phyloP scores from a whole-genome alignment of 441 rosid genomes.

The Gossypium laxum region DNA sequence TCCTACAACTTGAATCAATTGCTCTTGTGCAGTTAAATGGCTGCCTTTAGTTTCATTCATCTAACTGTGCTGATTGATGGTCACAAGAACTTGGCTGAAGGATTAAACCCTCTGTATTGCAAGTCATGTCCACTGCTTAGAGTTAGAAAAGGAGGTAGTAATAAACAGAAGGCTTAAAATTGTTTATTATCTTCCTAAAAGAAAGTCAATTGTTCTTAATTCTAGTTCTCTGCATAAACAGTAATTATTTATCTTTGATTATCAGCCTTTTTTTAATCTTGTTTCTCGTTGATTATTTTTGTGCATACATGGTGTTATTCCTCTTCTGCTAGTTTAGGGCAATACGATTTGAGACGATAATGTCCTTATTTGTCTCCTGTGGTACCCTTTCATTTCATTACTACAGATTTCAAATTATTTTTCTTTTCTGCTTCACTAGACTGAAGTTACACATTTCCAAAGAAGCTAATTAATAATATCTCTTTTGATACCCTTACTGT shows the following conservation, averaged over 20 bases:
- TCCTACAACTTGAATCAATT: no score
- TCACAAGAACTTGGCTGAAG: no score
- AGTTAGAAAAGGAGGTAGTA: not conserved
- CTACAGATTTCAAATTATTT: not conserved
- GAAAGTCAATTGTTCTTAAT: not conserved
- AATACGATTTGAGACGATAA: not conserved
- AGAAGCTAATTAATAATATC: not conserved
- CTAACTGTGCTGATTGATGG: no score
- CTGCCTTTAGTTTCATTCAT: no score
- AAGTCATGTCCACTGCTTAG: no score
- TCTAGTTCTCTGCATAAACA: not conserved
- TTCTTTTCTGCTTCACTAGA: not conserved
- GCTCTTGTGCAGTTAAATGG: no score
- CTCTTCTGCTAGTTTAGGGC: conserved; percentile 1
- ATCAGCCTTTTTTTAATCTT: not conserved
- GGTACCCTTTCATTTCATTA: not conserved
- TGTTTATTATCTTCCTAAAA: not conserved
- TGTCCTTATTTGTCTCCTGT: not conserved
- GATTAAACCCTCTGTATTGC: no score
- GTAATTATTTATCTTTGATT: no score
- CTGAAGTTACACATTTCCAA: not conserved
- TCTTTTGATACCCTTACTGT: not conserved
- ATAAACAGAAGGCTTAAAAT: not conserved
- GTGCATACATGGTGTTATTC: not conserved
- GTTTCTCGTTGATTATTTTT: not conserved